Evolutionary conservation across 495 filamentous ascomycete genomes (phyloP).

Genomic region (Hypoxylon cercidicola): DNA sequence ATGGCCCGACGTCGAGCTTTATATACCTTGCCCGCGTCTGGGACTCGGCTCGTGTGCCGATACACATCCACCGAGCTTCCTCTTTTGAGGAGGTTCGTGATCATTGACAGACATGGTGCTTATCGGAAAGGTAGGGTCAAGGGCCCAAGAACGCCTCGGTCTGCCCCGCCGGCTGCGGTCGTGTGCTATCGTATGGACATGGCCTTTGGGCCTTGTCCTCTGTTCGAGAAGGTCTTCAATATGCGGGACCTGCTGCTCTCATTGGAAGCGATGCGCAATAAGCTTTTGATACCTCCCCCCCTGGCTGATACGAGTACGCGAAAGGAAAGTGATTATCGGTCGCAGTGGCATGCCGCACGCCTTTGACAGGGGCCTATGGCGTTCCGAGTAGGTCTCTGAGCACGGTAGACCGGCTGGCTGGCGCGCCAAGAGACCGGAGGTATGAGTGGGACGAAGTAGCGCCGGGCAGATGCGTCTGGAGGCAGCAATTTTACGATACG

Average conservation of each 20-base stretch:
- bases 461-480: conserved; percentile 26
- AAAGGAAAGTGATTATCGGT: conserved; percentile 41
- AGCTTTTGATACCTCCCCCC: conserved; percentile 32
- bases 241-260: conserved; percentile 2
- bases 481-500: conserved; percentile 29
- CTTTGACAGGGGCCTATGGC: conserved; percentile 34
- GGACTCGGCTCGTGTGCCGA: conserved; percentile 1
- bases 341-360: conserved; percentile 27
- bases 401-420: conserved; percentile 28
- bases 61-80: conserved; percentile 38
- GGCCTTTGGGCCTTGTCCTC: conserved; percentile 7
- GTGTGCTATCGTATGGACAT: conserved; percentile 31
- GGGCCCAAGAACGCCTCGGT: conserved; percentile 9
- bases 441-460: conserved; percentile 31
- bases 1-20: conserved; percentile 31
- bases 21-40: conserved; percentile 25
- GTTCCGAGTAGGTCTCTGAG: conserved; percentile 30
- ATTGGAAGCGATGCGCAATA: conserved; percentile 33
- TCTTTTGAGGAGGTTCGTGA: conserved; percentile 40
- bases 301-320: conserved; percentile 38
- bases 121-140: conserved; percentile 23
- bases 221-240: conserved; percentile 19
- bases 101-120: conserved; percentile 28
- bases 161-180: conserved; percentile 32
- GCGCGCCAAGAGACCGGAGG: conserved; percentile 35